Percentiles rank a stretch among this genome's conserved stretches.
These are phyloP conservation scores for Rosa lucieae DNA, from an alignment of 306 rosid genomes.

Conservation along the genomic window DNA sequence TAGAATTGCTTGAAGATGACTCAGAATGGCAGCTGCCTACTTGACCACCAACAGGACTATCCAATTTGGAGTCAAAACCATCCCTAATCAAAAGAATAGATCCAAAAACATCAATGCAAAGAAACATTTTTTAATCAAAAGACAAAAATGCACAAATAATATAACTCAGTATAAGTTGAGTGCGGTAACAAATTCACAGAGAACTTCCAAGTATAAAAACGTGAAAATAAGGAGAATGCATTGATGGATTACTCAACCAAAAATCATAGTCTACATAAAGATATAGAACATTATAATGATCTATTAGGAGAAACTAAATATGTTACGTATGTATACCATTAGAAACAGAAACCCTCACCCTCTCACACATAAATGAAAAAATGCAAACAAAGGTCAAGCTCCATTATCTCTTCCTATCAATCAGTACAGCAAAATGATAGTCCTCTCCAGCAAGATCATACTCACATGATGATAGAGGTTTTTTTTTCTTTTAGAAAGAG, in stretches of 20 bases:
- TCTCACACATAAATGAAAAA: neutral
- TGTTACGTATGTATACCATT: neutral
- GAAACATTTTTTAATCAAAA: neutral
- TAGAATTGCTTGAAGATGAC: constrained; percentile 40
- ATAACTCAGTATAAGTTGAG: neutral
- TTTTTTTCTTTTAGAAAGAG: neutral
- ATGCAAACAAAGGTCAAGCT: neutral
- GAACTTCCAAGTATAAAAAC: neutral
- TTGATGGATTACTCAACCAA: neutral
- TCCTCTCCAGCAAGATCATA: neutral
- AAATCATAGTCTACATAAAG: neutral
- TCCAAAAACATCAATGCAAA: constrained; percentile 4
- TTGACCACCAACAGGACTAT: constrained; percentile 54
- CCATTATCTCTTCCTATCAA: neutral
- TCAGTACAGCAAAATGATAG: neutral
- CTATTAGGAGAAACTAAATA: neutral
- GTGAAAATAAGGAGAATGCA: neutral
- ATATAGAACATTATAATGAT: neutral
- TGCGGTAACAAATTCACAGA: neutral
- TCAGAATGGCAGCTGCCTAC: constrained; percentile 51
- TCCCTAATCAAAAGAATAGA: constrained; percentile 58
- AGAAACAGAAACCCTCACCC: neutral
- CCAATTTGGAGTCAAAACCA: constrained; percentile 69
- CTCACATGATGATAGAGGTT: too few relatives aligned
- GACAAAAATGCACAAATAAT: neutral